Base-by-base conservation (phyloP, 2,329 filamentous ascomycete genomes). In the Cylindrodendrum hubeiense region DNA sequence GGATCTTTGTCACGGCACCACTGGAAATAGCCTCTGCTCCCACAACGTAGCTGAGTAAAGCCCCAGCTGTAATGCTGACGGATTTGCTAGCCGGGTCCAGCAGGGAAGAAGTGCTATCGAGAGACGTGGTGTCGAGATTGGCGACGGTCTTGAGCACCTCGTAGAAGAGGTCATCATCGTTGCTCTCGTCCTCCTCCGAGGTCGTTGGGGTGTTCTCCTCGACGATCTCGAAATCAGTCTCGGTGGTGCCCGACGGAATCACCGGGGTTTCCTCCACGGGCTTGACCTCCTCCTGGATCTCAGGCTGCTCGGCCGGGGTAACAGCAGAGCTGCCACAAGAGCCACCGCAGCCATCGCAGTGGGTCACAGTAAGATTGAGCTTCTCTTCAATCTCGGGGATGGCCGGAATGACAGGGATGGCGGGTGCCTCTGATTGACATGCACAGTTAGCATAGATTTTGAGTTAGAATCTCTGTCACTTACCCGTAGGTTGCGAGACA, bases 91-190 rank as follows among this genome's bases (percentile, higher is more conserved):
- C 52, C 7, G 51, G 19, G 22, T 46, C 61, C 5, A 65, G 28
- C 10, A 67, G 44, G 6, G 60, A 30, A 17, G 65, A 60, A 8
- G 24, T n/a, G 39, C 49, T 56, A 15, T 53, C 21, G 19, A 52
- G 46, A 34, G 58, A 49, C 30, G 47, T 22, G 12, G 28, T 53
- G 19, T 67, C 65, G 24, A 67, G 52, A 22, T 53, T 46, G 9
- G 61, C 30, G 19, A 67, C 61, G 12, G 44, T 49, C 51, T 52
- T 56, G 30, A 67, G 61, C 7, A 22, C 26, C 34, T 67, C 60
- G 7, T 65, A 65, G 21, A 67, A 67, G 5, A 24, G 26, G 30
- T 52, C 47, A 1, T 33, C 6, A 2, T 65, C 17, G 17, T 9
- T 39, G 1, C 22, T 33, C 5, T 46, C 24, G 2, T 52, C 41